Percentiles rank a stretch among this genome's conserved stretches.
These are phyloP conservation scores for Termitomyces sp. DNA, from an alignment of 768 basidiomycete genomes.

Conservation along the genomic window DNA sequence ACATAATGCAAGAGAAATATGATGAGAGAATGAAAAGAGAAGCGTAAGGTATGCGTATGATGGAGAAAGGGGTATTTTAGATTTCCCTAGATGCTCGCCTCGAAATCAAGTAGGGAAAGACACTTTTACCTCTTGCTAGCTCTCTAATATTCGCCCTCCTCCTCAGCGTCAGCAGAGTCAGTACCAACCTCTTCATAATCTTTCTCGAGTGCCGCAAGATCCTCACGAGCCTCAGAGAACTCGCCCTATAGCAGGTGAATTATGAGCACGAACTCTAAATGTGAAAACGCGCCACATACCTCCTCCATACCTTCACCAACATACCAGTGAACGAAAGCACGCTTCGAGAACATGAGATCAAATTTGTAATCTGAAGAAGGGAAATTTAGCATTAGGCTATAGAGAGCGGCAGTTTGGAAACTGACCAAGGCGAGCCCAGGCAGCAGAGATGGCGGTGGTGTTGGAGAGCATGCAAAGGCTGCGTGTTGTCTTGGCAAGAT, in stretches of 20 bases:
- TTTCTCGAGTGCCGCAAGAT: conserved; percentile 95
- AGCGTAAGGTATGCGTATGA: conserved; percentile 14
- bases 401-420: not conserved
- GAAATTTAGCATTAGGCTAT: conserved; percentile 9
- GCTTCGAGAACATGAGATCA: conserved; percentile 96
- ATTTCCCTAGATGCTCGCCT: conserved; percentile 11
- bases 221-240: conserved; percentile 97
- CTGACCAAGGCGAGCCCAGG: conserved; percentile 84
- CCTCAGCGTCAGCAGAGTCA: conserved; percentile 72
- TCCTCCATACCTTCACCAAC: conserved; percentile 99
- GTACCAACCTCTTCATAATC: conserved; percentile 90
- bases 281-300: conserved; percentile 26
- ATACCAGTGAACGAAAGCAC: conserved; percentile 91
- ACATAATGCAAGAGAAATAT: conserved; percentile 13
- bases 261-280: not conserved
- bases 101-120: conserved; percentile 11
- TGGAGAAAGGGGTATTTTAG: conserved; percentile 16
- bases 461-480: conserved; percentile 98
- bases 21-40: conserved; percentile 7
- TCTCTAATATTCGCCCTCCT: conserved; percentile 55
- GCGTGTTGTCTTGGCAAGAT: conserved; percentile 90
- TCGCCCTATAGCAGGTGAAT: conserved; percentile 57
- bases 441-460: conserved; percentile 90
- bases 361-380: conserved; percentile 82
- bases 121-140: conserved; percentile 5